Conservation (phyloP, 2,329 filamentous ascomycete species). For the Clarireedia monteithiana region DNA sequence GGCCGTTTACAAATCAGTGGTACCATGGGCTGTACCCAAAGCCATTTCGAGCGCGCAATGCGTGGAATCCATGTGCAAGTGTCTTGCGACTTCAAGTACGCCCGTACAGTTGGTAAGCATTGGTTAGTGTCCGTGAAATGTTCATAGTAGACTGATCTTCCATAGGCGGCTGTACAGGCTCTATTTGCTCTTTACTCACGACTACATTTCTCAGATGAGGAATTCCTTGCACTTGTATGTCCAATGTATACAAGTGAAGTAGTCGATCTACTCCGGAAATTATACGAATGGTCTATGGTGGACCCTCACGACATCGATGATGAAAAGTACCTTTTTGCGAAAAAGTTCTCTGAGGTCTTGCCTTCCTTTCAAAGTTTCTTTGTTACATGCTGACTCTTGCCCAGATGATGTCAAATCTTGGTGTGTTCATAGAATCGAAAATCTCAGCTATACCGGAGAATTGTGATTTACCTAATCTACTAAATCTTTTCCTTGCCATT, state of each 20-base stretch:
- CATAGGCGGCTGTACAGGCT: constrained; percentile 68
- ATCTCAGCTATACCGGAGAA: constrained; percentile 56
- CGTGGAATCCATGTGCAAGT: constrained; percentile 62
- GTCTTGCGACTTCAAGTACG: constrained; percentile 61
- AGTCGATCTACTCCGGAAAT: constrained; percentile 60
- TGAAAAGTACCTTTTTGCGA: constrained; percentile 83
- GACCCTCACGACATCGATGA: constrained; percentile 81
- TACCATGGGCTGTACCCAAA: constrained; percentile 83
- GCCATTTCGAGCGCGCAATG: constrained; percentile 66
- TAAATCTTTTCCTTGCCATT: constrained; percentile 71
- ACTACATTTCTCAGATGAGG: constrained; percentile 64
- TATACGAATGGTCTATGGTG: constrained; percentile 75
- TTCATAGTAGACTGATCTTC: constrained; percentile 14
- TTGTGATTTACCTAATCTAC: constrained; percentile 64
- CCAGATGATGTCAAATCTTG: constrained; percentile 77
- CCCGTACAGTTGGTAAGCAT: constrained; percentile 63
- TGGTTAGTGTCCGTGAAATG: neutral
- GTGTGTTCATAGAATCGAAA: constrained; percentile 75
- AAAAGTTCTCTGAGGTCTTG: constrained; percentile 84
- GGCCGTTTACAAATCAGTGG: constrained; percentile 66
- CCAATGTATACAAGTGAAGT: constrained; percentile 70
- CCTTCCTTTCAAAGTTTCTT: neutral
- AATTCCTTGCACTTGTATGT: constrained; percentile 70
- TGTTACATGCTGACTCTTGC: constrained; percentile 6
- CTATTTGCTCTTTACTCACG: constrained; percentile 77